A percentile compares a stretch with the other conserved stretches of the same genome.
Evolutionary conservation across 2,329 filamentous ascomycete genomes (phyloP).

Genomic region (Cylindrodendrum hubeiense): DNA sequence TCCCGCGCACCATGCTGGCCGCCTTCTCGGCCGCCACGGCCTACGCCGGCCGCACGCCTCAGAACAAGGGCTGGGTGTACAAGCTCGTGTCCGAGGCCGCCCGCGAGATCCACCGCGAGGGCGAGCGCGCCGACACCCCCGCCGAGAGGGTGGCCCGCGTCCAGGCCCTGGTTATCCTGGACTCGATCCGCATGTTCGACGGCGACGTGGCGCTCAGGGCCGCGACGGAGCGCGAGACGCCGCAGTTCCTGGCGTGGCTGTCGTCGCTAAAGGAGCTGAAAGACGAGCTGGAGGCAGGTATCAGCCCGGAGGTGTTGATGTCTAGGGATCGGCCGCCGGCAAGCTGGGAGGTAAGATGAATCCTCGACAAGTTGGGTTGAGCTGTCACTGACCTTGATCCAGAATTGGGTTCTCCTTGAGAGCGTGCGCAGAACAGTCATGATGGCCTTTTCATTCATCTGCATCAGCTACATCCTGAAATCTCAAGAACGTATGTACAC

Average conservation of each 20-base stretch:
- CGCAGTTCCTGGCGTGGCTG: constrained; percentile 53
- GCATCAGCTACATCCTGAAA: constrained; percentile 51
- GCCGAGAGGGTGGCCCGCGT: constrained; percentile 57
- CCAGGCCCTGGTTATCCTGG: constrained; percentile 57
- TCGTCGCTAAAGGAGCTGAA: constrained; percentile 49
- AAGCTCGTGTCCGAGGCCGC: constrained; percentile 54
- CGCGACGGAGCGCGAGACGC: constrained; percentile 55
- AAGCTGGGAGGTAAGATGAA: constrained; percentile 55
- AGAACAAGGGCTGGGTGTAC: constrained; percentile 55
- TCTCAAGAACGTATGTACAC: constrained; percentile 45
- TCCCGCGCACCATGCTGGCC: constrained; percentile 55
- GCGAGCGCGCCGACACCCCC: constrained; percentile 46
- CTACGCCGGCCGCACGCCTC: constrained; percentile 52
- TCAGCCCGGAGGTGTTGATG: constrained; percentile 34
- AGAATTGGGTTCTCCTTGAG: constrained; percentile 59
- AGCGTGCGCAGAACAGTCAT: constrained; percentile 55
- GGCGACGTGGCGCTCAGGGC: constrained; percentile 56
- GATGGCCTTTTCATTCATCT: constrained; percentile 48
- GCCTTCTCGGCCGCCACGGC: constrained; percentile 55
- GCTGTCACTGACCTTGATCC: constrained; percentile 8
- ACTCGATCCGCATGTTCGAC: constrained; percentile 58
- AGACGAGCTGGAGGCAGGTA: constrained; percentile 49
- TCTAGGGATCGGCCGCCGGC: constrained; percentile 51
- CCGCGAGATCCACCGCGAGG: constrained; percentile 52
- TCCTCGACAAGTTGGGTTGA: background rate